Evolutionary conservation across 495 filamentous ascomycete genomes (phyloP), one percentile per base, ranked within the genome.

Genomic region (Penicillium psychrofluorescens): DNA sequence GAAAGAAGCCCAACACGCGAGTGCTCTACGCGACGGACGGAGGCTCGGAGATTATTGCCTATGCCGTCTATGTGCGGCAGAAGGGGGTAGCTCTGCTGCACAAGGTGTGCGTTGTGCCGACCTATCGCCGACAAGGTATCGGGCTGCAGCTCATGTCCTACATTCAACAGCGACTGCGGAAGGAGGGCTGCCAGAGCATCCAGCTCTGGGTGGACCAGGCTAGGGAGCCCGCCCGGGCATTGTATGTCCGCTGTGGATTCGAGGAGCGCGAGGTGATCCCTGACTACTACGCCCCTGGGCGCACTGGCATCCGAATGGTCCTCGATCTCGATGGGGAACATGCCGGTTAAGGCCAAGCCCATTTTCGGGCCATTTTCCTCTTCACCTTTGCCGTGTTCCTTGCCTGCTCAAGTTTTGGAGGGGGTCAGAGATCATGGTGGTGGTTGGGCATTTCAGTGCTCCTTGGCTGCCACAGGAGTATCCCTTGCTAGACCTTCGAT

Each of bases 151-250:
- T 81, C 41, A 55, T 83, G 53, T 48, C 63, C 45, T 63, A 65
- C 47, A 67, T 78, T 49, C 62, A 66, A 29, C 54, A 61, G 41
- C 65, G 68, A 40, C 57, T 81, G 16, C 62, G 57, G 50, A 72
- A 65, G 53, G 72, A 76, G 53, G 74, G 76, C 39, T 77, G 78
- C 56, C 62, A 66, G 38, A 68, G 59, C 35, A 70, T 83, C 33
- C 71, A 81, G 40, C 58, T 81, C 38, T 83, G 78, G 80, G 80
- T 81, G 22, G 80, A 83, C 51, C 67, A 72, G 61, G 64, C 50
- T 35, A 72, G 76, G 49, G 55, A 62, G 22, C 58, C 71, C 43
- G 76, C 79, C 6, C 61, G 72, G 39, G 56, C 55, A 36, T 43
- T 83, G 42, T 83, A 82, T 62, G 28, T 44, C 9, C 57, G 61